Evolutionary conservation across 768 basidiomycete genomes (phyloP).

Genomic region (Pleurotus ostreatus): DNA sequence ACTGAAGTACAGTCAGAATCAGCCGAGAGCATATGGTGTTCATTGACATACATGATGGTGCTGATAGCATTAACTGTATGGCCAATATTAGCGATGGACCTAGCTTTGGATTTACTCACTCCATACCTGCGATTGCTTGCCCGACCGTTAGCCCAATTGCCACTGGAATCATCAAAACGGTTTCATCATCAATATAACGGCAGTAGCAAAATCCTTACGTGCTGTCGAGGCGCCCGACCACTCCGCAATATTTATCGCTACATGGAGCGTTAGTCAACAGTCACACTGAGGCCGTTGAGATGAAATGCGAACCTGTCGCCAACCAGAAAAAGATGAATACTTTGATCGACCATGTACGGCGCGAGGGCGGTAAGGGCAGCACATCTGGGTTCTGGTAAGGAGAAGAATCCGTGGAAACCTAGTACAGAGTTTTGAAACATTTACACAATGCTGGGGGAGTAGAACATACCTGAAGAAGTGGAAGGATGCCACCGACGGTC

Average conservation of each 20-base stretch:
- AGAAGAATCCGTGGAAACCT: slow-evolving; percentile 22
- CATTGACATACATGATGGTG: slow-evolving; percentile 7
- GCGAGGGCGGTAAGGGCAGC: slow-evolving; percentile 20
- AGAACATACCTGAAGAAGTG: background rate
- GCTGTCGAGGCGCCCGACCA: slow-evolving; percentile 27
- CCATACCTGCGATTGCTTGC: slow-evolving; percentile 21
- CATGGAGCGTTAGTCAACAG: background rate
- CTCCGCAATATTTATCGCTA: slow-evolving; percentile 28
- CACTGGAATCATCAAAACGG: slow-evolving; percentile 12
- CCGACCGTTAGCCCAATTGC: slow-evolving; percentile 23
- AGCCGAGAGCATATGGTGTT: background rate
- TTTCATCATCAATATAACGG: background rate
- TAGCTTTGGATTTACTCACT: background rate
- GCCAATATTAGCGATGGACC: background rate
- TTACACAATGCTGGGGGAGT: background rate
- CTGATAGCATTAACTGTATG: slow-evolving; percentile 8
- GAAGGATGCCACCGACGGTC: background rate
- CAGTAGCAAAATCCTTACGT: slow-evolving; percentile 12
- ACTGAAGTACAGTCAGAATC: slow-evolving; percentile 8
- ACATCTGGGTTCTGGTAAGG: slow-evolving; percentile 26
- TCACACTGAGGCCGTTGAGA: background rate
- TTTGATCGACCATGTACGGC: slow-evolving; percentile 24
- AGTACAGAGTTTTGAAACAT: background rate
- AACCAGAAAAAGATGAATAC: slow-evolving; percentile 28
- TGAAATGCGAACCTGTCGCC: slow-evolving; percentile 19